phyloP scores from a whole-genome alignment of 1,284 basidiomycete genomes.

The Leccinum fallax region DNA sequence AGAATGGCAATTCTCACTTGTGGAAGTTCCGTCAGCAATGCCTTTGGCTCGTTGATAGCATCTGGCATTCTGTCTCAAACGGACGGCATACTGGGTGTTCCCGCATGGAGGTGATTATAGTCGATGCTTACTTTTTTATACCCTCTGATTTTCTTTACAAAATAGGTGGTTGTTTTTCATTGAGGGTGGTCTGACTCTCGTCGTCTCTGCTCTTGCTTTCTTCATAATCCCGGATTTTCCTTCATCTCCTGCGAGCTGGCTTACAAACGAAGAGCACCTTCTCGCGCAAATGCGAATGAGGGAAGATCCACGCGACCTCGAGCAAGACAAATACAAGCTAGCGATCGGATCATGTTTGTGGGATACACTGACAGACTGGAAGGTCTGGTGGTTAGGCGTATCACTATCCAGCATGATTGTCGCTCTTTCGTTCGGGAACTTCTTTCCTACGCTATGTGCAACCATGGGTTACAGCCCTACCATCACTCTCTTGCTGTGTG shows the following conservation, averaged over 20 bases:
- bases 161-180: slow-evolving; percentile 27
- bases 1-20: slow-evolving; percentile 74
- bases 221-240: slow-evolving; percentile 65
- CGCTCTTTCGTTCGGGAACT: slow-evolving; percentile 59
- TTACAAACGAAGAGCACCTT: slow-evolving; percentile 49
- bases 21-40: slow-evolving; percentile 78
- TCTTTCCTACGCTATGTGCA: slow-evolving; percentile 54
- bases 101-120: slow-evolving; percentile 66
- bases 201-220: slow-evolving; percentile 47
- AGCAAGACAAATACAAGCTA: slow-evolving; percentile 39
- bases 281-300: slow-evolving; percentile 59
- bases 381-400: slow-evolving; percentile 55
- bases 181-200: slow-evolving; percentile 51
- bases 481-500: slow-evolving; percentile 58
- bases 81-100: slow-evolving; percentile 68
- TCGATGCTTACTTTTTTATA: not conserved
- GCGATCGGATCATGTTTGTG: slow-evolving; percentile 14
- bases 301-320: slow-evolving; percentile 55
- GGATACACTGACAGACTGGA: slow-evolving; percentile 56
- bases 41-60: slow-evolving; percentile 80
- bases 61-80: slow-evolving; percentile 70
- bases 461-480: slow-evolving; percentile 58
- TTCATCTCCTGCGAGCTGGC: slow-evolving; percentile 44
- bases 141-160: not conserved
- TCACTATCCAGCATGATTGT: slow-evolving; percentile 48